Base-by-base conservation (phyloP, 2,329 filamentous ascomycete genomes). In the Mycosphaerella arachidis region DNA sequence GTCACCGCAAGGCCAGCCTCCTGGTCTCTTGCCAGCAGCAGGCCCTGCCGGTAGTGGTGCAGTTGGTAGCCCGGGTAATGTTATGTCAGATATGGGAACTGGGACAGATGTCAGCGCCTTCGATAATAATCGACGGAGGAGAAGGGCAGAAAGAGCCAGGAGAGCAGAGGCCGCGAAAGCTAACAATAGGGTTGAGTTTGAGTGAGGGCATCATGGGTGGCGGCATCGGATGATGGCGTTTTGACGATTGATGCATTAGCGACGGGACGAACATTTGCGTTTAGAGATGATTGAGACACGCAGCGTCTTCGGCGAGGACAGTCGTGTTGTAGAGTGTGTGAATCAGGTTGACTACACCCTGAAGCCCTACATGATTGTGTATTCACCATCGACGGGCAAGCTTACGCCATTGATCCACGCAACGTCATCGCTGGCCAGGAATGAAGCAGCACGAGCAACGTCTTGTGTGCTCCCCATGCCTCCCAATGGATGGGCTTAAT, bases 111-210 rank as follows among this genome's bases (percentile, higher is more conserved):
- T 75, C 9, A 75, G 72, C 64, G 69, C 81, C 58, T 84, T 82
- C 66, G 82, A 81, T 1, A 81, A 77, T 60, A 84, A 84, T 66
- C 75, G 82, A 52, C 71, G 79, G 57, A 72, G 82, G 60, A 74
- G 82, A 68, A 75, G 82, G 56, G 82, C 82, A 16, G 82, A 84
- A 68, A 72, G 82, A 62, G 80, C 80, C 55, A 74, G 78, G 54
- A 67, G 68, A 59, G 50, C 67, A 53, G 64, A 69, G 57, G 68
- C 68, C 40, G 60, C 71, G 48, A 70, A 72, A 40, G 66, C 66
- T 30, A 66, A 68, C 16, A 74, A 75, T 31, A 74, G 75, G 55
- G 80, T 81, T 18, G 80, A 82, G 63, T 82, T 82, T 68, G 76
- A 77, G 58, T 81, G 55, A 66, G 12, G n/a, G 31, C 16, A 9